phyloP scores from a whole-genome alignment of 441 rosid genomes.

The Erodium moschatum region DNA sequence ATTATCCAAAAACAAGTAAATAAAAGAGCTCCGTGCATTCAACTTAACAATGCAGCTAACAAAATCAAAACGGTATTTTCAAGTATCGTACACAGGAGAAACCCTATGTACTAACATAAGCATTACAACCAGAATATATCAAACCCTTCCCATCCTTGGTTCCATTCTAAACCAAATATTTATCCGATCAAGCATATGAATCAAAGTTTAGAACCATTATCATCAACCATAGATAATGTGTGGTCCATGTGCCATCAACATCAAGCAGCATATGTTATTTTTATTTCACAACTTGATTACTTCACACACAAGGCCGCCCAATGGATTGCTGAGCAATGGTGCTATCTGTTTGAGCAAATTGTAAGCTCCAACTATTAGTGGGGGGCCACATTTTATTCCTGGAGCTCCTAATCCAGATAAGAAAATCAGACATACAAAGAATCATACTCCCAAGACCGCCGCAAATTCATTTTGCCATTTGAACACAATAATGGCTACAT shows the following conservation, averaged over 20 bases:
- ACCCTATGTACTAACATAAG: neutral
- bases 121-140: too few species aligned
- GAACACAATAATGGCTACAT: slow-evolving; percentile 8
- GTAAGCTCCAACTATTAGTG: neutral
- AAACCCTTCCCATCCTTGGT: too few species aligned
- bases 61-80: neutral
- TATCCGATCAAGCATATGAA: neutral
- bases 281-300: too few species aligned
- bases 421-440: neutral
- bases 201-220: neutral
- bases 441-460: slow-evolving; percentile 1
- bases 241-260: neutral
- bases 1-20: neutral
- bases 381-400: neutral
- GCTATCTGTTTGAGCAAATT: neutral
- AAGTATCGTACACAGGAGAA: neutral
- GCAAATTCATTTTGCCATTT: neutral
- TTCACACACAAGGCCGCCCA: neutral
- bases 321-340: slow-evolving; percentile 2
- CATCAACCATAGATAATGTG: neutral
- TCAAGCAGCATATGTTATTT: neutral
- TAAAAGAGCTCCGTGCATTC: neutral
- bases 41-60: neutral
- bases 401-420: neutral
- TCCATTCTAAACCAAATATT: neutral